Base-by-base conservation (phyloP, 306 rosid species). In the Prunus davidiana region DNA sequence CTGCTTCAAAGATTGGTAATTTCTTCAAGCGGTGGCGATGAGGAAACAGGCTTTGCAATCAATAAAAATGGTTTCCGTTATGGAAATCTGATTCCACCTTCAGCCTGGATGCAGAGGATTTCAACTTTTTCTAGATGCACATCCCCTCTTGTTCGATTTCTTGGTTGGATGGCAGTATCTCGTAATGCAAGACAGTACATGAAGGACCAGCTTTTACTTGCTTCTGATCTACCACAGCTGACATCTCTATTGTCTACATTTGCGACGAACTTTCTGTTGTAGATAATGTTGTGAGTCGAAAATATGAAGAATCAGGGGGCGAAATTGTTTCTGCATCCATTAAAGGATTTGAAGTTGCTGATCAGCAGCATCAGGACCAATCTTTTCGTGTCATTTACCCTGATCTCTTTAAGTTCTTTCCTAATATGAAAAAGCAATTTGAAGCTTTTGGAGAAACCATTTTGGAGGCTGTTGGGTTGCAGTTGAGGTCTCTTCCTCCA, bases 121-220 rank as follows among this genome's bases (percentile, higher is more conserved):
- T 79, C 89, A 81, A 79, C 81, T 52, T 93, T 89, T 86, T 91
- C 96, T 71, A 43, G 88, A 64, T 86, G 83, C 68, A 61, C 72
- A 61, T 86, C 80, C 65, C 97, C 98, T 79, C 82, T 93, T 87
- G 97, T 89, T 81, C 92, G 97, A 60, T 93, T 89, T 80, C 87
- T 93, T 78, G 97, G 98, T 73, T 93, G 98, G 98, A 93, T 93
- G 98, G 98, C 98, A 63, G 88, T 93, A 73, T 91, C 97, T 78
- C 96, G 89, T 73, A 93, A 89, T 87, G 97, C 97, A 69, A 89
- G 86, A 72, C 89, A 87, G 71, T 93, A 87, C 72, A 79, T 84
- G 73, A 88, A 87, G 78, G 98, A 93, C 72, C 83, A 56, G 27
- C 78, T 84, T 78, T 87, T 87, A 78, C 93, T 93, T 87, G 97